Evolutionary conservation across 345 rosid species (phyloP).

Genomic region (Psidium friedrichsthalianum): DNA sequence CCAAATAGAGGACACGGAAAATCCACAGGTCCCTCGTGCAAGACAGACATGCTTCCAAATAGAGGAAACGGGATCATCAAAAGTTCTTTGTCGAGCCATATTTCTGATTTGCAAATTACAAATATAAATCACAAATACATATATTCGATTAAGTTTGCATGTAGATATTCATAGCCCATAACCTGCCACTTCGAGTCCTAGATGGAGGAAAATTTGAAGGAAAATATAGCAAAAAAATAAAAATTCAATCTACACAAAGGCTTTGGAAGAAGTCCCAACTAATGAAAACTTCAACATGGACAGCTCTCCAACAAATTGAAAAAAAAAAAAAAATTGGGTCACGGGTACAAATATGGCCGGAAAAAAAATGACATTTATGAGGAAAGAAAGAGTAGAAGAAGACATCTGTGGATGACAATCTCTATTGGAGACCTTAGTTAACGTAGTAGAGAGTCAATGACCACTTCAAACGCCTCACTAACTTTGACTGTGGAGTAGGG

Average conservation of each 20-base stretch:
- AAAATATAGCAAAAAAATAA: neutral
- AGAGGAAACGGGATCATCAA: neutral
- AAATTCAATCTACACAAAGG: neutral
- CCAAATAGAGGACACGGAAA: neutral
- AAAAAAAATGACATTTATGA: neutral
- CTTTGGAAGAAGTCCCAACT: neutral
- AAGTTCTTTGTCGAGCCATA: neutral
- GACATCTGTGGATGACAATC: neutral
- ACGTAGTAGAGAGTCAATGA: neutral
- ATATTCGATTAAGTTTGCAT: neutral
- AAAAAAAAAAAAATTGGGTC: neutral
- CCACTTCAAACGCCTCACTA: neutral
- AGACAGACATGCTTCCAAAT: neutral
- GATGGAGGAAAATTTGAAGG: neutral
- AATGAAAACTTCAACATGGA: neutral
- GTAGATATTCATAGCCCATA: neutral
- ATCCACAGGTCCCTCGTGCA: neutral
- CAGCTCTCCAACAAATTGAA: neutral
- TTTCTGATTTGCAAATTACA: neutral
- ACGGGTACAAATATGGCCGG: neutral
- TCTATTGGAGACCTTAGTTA: neutral
- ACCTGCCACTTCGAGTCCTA: neutral
- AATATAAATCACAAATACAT: neutral
- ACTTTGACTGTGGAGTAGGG: neutral
- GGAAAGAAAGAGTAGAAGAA: neutral